phyloP scores from a whole-genome alignment of 257 asterid species.

The Lantana camara region DNA sequence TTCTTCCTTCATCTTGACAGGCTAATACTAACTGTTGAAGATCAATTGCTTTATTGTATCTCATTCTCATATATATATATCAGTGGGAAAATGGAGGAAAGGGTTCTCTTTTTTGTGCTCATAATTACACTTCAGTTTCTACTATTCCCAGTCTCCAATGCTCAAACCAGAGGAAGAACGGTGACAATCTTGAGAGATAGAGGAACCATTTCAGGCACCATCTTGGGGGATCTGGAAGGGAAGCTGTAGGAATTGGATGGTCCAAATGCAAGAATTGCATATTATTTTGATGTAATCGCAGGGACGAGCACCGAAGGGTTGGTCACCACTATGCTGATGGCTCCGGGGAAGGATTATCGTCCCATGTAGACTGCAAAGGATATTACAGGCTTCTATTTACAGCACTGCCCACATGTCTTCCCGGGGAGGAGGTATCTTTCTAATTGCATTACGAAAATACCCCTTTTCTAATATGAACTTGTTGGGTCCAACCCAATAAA shows the following conservation, averaged over 20 bases:
- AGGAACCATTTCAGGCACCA: slow-evolving; percentile 43
- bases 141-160: slow-evolving; percentile 18
- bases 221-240: slow-evolving; percentile 38
- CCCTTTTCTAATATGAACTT: too few species aligned
- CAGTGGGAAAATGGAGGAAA: background rate
- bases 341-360: slow-evolving; percentile 21
- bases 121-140: slow-evolving; percentile 17
- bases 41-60: too few species aligned
- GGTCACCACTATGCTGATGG: slow-evolving; percentile 20
- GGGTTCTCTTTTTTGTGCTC: slow-evolving; percentile 14
- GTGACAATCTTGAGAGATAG: slow-evolving; percentile 49
- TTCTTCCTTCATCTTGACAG: too few species aligned
- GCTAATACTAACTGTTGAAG: too few species aligned
- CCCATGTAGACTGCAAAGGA: slow-evolving; percentile 30
- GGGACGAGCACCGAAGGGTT: slow-evolving; percentile 20
- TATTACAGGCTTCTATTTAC: slow-evolving; percentile 18
- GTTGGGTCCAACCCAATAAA: too few species aligned
- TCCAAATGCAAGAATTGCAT: slow-evolving; percentile 20
- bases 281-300: slow-evolving; percentile 25
- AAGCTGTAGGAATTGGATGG: slow-evolving; percentile 34
- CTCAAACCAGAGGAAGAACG: slow-evolving; percentile 38
- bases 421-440: slow-evolving; percentile 2
- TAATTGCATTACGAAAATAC: too few species aligned
- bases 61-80: too few species aligned
- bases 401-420: slow-evolving; percentile 25